These are phyloP conservation scores for Jasminum sambac DNA, from an alignment of 257 asterid species.

Conservation along the genomic window DNA sequence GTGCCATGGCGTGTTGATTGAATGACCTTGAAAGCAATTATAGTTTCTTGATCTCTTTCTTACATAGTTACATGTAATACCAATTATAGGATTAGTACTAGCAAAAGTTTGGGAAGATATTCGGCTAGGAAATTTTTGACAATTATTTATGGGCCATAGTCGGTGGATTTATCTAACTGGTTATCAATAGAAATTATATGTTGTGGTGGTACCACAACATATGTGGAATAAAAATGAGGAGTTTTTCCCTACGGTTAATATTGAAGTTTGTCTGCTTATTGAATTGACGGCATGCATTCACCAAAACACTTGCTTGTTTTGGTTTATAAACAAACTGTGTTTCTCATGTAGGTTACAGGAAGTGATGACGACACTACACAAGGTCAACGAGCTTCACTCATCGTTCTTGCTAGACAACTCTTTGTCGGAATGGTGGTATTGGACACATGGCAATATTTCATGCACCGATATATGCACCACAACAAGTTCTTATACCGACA, in stretches of 20 bases:
- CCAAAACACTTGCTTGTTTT: neutral
- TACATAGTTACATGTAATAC: neutral
- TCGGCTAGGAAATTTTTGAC: neutral
- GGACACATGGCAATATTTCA: conserved; percentile 91
- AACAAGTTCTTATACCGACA: conserved; percentile 87
- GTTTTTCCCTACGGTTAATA: too few species aligned
- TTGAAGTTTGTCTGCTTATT: too few species aligned
- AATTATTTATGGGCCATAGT: neutral
- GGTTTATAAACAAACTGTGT: conserved; percentile 18
- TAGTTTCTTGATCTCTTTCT: neutral
- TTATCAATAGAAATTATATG: neutral
- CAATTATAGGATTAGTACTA: neutral
- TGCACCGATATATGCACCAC: conserved; percentile 94
- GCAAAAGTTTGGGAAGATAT: neutral
- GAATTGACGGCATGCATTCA: neutral
- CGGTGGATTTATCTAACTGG: neutral
- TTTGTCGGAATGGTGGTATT: conserved; percentile 69
- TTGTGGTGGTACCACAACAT: too few species aligned
- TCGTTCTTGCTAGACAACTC: conserved; percentile 59
- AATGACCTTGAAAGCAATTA: neutral
- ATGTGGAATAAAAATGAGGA: too few species aligned
- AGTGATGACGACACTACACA: conserved; percentile 43
- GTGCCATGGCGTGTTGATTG: neutral
- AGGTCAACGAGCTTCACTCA: conserved; percentile 41
- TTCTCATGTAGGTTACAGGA: conserved; percentile 61